Base-by-base conservation (phyloP, 169 alveolate genomes). In the Cryptosporidium felis region DNA sequence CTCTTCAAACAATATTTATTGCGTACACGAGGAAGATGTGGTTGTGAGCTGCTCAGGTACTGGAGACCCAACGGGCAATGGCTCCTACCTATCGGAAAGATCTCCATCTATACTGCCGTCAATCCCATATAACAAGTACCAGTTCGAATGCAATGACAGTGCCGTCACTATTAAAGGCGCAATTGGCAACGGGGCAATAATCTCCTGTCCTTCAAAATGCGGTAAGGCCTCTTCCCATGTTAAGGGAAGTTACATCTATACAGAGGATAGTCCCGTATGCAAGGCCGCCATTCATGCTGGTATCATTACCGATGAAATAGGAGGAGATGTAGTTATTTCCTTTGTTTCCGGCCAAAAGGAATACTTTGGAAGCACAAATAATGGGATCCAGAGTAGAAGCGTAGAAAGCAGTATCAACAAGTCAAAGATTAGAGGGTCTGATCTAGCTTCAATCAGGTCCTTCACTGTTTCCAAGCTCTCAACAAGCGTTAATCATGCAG, bases 231-330 rank as follows among this genome's bases (percentile, higher is more conserved):
- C 85, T 16, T 74, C 85, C 9, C 85, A 74, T 36, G 16, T 95
- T 9, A 93, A 91, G 62, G 97, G 97, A 41, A 93, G 96, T 16
- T 92, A 81, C 66, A 80, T 95, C 32, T 95, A 95, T 80, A 93
- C 97, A 9, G 94, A 91, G 21, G 97, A 94, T 58, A 93, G 96
- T 10, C 90, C 94, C 14, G 91, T 80, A 26, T 90, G 92, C 41
- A 90, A 90, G 88, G 89, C 92, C 32, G 90, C 92, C 30, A 82
- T 90, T 28, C 92, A 90, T 60, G 88, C 92, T 41, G 92, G 92
- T 18, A 62, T 90, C 18, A 82, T 90, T 42, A 82, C 88, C 38
- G 80, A 80, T 32, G 80, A 80, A 18, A 81, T 89, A 14, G 92
- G 92, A 5, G 67, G 85, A 18, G 85, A 74, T 8, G 58, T 74